phyloP scores from a whole-genome alignment of 257 asterid genomes.

The Solanum ahanhuiri region DNA sequence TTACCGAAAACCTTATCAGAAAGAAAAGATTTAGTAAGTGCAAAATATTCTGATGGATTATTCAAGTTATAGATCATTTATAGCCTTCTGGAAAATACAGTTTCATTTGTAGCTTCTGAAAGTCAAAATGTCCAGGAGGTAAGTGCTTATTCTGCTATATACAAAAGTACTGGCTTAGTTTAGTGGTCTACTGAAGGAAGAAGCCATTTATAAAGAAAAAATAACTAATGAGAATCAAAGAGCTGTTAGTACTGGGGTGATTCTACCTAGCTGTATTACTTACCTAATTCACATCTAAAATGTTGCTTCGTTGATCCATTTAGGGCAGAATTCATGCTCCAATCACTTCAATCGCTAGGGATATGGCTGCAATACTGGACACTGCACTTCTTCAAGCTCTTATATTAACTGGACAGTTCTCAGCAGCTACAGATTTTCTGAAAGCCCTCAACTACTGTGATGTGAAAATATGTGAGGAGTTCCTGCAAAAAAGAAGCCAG shows the following conservation, averaged over 20 bases:
- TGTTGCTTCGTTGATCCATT: constrained; percentile 3
- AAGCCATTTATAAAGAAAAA: not conserved
- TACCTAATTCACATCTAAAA: constrained; percentile 7
- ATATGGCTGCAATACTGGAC: constrained; percentile 88
- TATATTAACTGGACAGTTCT: constrained; percentile 74
- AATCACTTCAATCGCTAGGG: constrained; percentile 88
- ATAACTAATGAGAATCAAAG: not conserved
- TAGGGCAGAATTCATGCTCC: constrained; percentile 60
- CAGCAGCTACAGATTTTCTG: constrained; percentile 73
- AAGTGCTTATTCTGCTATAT: not conserved
- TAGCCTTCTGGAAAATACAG: not conserved
- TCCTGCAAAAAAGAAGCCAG: constrained; percentile 70
- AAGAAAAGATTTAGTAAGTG: not conserved
- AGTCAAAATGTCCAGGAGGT: not conserved
- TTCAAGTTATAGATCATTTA: not conserved
- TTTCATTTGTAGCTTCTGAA: not conserved
- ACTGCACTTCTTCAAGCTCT: constrained; percentile 90
- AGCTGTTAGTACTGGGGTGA: not conserved
- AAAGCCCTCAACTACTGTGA: constrained; percentile 82
- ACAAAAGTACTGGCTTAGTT: not conserved
- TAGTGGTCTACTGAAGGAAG: not conserved
- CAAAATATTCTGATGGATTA: not conserved
- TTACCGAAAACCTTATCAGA: not conserved
- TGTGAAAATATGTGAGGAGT: constrained; percentile 76
- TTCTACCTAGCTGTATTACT: not conserved